Base-by-base conservation (phyloP, 1,284 basidiomycete genomes). In the Lentinula novae-zelandiae region DNA sequence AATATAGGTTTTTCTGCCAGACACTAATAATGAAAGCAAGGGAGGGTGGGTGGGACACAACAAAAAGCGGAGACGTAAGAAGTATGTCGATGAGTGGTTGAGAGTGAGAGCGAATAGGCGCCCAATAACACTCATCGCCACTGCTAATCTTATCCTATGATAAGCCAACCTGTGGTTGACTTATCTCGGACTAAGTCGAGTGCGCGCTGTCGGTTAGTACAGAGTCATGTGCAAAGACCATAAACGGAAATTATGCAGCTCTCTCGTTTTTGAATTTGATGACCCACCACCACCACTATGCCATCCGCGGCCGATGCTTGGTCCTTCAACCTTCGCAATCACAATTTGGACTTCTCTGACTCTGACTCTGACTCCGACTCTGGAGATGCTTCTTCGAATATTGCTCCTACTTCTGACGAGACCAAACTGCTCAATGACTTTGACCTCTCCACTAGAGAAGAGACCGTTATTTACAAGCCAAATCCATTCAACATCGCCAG, bases 401-500 rank as follows among this genome's bases (percentile, higher is more conserved):
- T 61, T 12, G 58, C 36, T 44, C 38, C 22, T 15, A 13, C 60
- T 12, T 64, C 67, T 34, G 67, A 67, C 31, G 73, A 77, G 46
- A 65, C 71, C 1, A 65, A 67, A 33, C 69, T 82, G 0, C 60
- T 83, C 54, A 72, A 77, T 1, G 84, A 87, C 34, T 69, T 91
- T 50, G 87, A 90, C 66, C 72, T 90, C 1, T 79, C 84, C 0
- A 70, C 74, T 2, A 76, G 89, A 49, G 71, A 79, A 52, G 89
- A 90, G 59, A 70, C 76, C 33, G 88, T 84, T 0, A 68, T 74
- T 3, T 89, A 83, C 73, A 87, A 82, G 54, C 81, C 86, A 0
- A 91, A 89, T 67, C 89, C 89, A 0, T 91, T 89, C 80, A 82
- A 81, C 54, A 89, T 91, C 59, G 89, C 89, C 1, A 87, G 83